Percentiles rank a stretch among this genome's conserved stretches.
Conservation (phyloP, 2,329 filamentous ascomycete species). For the Paecilomyces variotii region DNA sequence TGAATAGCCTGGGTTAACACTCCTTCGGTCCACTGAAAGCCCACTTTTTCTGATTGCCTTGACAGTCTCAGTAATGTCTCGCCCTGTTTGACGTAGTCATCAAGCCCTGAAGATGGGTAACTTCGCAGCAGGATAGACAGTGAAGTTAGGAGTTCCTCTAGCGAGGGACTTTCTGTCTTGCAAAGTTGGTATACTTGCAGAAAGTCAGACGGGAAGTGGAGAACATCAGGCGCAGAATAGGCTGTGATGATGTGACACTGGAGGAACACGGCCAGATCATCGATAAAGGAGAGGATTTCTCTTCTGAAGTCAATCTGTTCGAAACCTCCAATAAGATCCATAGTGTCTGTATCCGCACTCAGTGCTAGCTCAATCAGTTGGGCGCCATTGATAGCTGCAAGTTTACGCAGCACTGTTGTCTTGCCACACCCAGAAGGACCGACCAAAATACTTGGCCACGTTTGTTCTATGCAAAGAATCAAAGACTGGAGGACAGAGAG, state of each 20-base stretch:
- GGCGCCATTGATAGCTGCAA: conserved; percentile 72
- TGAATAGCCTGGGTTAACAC: conserved; percentile 81
- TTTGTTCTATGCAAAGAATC: conserved; percentile 76
- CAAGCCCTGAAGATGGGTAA: conserved; percentile 40
- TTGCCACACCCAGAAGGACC: conserved; percentile 83
- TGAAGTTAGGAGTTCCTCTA: conserved; percentile 23
- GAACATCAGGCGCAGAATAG: conserved; percentile 16
- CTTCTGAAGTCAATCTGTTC: conserved; percentile 84
- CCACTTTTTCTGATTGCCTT: conserved; percentile 58
- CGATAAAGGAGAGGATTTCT: conserved; percentile 55
- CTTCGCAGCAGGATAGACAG: conserved; percentile 31
- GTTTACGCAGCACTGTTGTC: conserved; percentile 66
- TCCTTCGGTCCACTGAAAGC: conserved; percentile 95
- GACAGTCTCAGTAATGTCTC: conserved; percentile 46
- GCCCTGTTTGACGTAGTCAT: conserved; percentile 41
- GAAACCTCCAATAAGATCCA: conserved; percentile 94
- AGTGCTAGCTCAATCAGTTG: conserved; percentile 74
- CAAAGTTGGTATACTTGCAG: conserved; percentile 26
- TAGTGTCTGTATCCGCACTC: conserved; percentile 92
- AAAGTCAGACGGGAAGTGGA: conserved; percentile 14
- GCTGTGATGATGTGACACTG: conserved; percentile 32
- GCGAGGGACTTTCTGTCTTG: conserved; percentile 17
- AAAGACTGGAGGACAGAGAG: conserved; percentile 75
- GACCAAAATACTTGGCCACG: conserved; percentile 81
- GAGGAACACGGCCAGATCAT: conserved; percentile 46